These are phyloP conservation scores for Tilletia caries DNA, from an alignment of 1,284 basidiomycete species.

Conservation along the genomic window DNA sequence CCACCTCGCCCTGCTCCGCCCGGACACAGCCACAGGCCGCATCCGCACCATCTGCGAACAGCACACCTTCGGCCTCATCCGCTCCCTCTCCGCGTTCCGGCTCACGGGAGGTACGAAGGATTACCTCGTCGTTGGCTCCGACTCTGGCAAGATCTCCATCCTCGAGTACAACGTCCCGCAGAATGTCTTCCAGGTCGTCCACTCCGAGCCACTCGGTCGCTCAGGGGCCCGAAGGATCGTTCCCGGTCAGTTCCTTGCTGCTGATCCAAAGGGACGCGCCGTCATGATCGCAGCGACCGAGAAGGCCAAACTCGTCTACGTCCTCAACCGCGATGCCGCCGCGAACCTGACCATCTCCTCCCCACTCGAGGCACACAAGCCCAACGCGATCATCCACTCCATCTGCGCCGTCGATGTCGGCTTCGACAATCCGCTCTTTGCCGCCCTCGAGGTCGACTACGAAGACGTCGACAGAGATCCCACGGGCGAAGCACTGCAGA, in stretches of 20 bases:
- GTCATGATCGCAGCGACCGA: slow-evolving; percentile 51
- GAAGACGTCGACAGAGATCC: slow-evolving; percentile 49
- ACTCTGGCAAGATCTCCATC: slow-evolving; percentile 50
- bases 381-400: slow-evolving; percentile 45
- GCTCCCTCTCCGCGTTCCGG: slow-evolving; percentile 46
- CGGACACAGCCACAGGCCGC: slow-evolving; percentile 44
- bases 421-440: slow-evolving; percentile 52
- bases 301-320: slow-evolving; percentile 51
- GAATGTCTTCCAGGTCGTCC: slow-evolving; percentile 43
- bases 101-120: slow-evolving; percentile 44
- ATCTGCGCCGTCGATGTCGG: slow-evolving; percentile 51
- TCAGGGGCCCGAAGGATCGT: slow-evolving; percentile 50
- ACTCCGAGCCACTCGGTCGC: slow-evolving; percentile 50
- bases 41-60: slow-evolving; percentile 36
- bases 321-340: slow-evolving; percentile 50
- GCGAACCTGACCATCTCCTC: slow-evolving; percentile 52
- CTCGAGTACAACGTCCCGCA: slow-evolving; percentile 43
- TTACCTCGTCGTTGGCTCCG: slow-evolving; percentile 51
- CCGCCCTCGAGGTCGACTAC: slow-evolving; percentile 51
- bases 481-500: slow-evolving; percentile 41
- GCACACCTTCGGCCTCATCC: slow-evolving; percentile 44
- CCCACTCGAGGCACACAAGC: slow-evolving; percentile 49
- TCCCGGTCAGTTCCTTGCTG: slow-evolving; percentile 50
- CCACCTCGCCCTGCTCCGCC: slow-evolving; percentile 42
- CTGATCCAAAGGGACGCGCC: slow-evolving; percentile 51